Evolutionary conservation across 1,284 basidiomycete species (phyloP), one percentile per base, ranked within the genome.

Genomic region (Sanguinoderma infundibulare): DNA sequence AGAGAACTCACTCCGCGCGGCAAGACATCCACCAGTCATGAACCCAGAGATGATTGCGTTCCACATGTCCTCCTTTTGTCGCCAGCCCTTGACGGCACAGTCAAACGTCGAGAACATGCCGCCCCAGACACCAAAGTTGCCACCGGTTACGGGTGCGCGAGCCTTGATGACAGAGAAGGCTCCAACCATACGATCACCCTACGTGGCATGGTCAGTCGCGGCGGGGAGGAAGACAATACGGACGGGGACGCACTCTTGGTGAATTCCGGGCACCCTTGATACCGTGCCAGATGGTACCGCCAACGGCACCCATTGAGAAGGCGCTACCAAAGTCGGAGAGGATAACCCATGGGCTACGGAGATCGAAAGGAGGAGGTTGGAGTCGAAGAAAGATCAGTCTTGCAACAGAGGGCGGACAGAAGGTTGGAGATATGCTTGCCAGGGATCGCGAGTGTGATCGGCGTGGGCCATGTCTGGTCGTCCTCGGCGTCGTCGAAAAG

Each of bases 11-110:
- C 96, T 93, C 78, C 97, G 87, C 64, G 94, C 87, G 56, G 98
- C 98, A 55, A 99, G 79, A 75, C 94, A 97, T 60, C 97, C 97
- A 78, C 98, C 98, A 30, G 97, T 98, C 86, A 98, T 87, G 82
- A 99, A 99, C 46, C 98, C 97, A 50, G 97, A 95, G 59, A 98
- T 92, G 73, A 99, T 98, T 44, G 96, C 96, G 76, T 99, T 99
- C 96, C 96, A 99, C 55, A 96, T 94, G 77, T 99, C 98, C 78
- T 99, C 98, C 77, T 99, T 99, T 82, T 99, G 97, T 73, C 98
- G 83, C 81, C 89, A 94, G 10, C 96, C 96, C 78, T 99, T 98
- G 66, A 99, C 93, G 1, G 95, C 95, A 77, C 98, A 99, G 78
- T 99, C 98, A 71, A 96, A 99, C 26, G 95, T 92, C 36, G 94